Conservation (phyloP, 495 filamentous ascomycete genomes). For the Parathielavia hyrcaniae region DNA sequence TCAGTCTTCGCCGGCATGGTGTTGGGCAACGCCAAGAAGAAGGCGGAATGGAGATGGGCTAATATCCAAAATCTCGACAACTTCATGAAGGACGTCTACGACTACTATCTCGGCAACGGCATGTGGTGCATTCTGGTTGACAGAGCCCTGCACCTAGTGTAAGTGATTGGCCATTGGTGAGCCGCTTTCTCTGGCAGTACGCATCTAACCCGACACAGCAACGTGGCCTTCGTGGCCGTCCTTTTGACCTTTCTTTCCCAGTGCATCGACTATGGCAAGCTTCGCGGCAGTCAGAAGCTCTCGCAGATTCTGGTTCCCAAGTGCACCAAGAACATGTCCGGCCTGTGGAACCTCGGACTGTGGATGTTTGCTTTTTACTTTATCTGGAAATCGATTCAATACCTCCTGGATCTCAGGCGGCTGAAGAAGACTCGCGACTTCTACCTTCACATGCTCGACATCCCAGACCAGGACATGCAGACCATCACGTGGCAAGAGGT, state of each 20-base stretch:
- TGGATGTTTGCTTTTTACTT: slow-evolving; percentile 89
- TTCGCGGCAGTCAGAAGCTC: slow-evolving; percentile 68
- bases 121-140: slow-evolving; percentile 83
- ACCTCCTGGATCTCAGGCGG: slow-evolving; percentile 65
- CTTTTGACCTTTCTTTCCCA: slow-evolving; percentile 81
- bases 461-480: slow-evolving; percentile 89
- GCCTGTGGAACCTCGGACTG: slow-evolving; percentile 65
- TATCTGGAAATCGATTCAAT: slow-evolving; percentile 70
- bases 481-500: slow-evolving; percentile 95
- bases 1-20: slow-evolving; percentile 33
- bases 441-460: slow-evolving; percentile 74
- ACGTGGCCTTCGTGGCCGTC: slow-evolving; percentile 69
- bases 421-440: slow-evolving; percentile 81
- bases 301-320: slow-evolving; percentile 71
- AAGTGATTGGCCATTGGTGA: slow-evolving; percentile 28
- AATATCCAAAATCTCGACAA: slow-evolving; percentile 88
- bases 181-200: no score
- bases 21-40: slow-evolving; percentile 63
- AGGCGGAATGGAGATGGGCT: slow-evolving; percentile 92
- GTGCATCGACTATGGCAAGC: slow-evolving; percentile 74
- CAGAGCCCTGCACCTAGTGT: slow-evolving; percentile 67
- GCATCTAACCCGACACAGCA: slow-evolving; percentile 29
- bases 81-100: slow-evolving; percentile 85
- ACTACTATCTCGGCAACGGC: slow-evolving; percentile 78
- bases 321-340: slow-evolving; percentile 84